Evolutionary conservation across 176 grass and related monocot species (phyloP).

Genomic region (Phragmites australis): DNA sequence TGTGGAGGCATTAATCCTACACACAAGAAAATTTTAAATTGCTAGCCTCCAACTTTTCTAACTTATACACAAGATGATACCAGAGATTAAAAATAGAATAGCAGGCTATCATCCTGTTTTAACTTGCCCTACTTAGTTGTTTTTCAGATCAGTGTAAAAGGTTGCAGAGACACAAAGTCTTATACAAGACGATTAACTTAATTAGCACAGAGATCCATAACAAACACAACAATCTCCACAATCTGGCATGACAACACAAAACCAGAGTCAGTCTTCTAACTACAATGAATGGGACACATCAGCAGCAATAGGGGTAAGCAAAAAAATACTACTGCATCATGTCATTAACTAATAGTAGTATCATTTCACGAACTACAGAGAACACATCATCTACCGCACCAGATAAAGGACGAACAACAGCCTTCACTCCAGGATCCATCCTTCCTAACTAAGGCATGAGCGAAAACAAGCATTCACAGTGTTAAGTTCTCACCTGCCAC

Average conservation of each 20-base stretch:
- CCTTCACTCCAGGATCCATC: background rate
- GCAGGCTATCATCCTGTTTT: background rate
- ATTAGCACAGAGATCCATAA: background rate
- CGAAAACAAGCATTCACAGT: constrained; percentile 8
- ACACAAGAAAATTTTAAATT: background rate
- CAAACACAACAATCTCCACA: background rate
- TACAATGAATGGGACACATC: background rate
- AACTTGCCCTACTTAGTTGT: background rate
- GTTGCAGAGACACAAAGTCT: background rate
- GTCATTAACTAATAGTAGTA: background rate
- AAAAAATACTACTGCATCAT: background rate
- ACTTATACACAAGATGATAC: background rate
- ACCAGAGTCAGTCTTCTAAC: constrained; percentile 1
- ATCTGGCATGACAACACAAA: background rate
- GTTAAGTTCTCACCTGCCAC: constrained; percentile 68
- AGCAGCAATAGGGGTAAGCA: background rate
- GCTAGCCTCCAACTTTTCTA: background rate
- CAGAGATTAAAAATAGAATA: background rate
- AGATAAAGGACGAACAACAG: background rate
- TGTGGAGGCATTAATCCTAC: background rate
- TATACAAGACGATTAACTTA: background rate
- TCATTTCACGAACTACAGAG: background rate
- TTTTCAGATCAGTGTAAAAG: background rate
- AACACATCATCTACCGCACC: background rate
- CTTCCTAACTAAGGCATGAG: background rate